Percentiles rank a stretch among this genome's conserved stretches.
phyloP scores from a whole-genome alignment of 139 green algal genomes.

The Chlamydomonas schloesseri region DNA sequence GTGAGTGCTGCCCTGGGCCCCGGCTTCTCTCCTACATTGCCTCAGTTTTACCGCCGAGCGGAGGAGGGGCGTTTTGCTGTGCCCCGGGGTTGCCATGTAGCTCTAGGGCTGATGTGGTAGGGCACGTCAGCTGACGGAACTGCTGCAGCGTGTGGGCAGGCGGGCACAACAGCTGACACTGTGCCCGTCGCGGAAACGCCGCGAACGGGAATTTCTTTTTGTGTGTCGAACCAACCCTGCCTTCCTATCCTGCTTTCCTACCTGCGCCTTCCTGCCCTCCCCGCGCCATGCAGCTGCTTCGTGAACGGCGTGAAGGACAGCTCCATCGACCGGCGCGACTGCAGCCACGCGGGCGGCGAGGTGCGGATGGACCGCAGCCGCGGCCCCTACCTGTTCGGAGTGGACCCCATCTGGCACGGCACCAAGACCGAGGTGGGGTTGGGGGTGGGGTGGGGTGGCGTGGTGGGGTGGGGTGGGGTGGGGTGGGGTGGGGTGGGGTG shows the following conservation, averaged over 20 bases:
- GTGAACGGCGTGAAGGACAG: background rate
- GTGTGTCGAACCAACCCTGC: too few species aligned
- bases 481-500: too few species aligned
- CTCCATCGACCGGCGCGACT: conserved; percentile 49
- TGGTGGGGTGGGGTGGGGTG: background rate
- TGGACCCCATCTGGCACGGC: conserved; percentile 97
- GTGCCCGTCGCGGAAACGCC: too few species aligned
- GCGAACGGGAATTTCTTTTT: too few species aligned
- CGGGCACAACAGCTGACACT: too few species aligned
- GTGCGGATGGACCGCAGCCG: background rate
- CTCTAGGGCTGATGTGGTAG: too few species aligned
- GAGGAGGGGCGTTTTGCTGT: background rate
- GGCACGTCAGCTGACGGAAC: too few species aligned
- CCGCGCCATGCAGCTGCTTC: conserved; percentile 27
- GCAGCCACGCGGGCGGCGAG: conserved; percentile 27
- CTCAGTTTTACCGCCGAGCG: background rate
- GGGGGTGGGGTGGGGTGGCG: background rate
- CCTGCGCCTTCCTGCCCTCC: background rate
- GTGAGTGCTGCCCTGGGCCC: background rate
- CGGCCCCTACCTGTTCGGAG: conserved; percentile 88
- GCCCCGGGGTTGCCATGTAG: too few species aligned
- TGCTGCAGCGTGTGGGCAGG: too few species aligned
- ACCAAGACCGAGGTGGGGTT: conserved; percentile 83
- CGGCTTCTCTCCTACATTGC: too few species aligned
- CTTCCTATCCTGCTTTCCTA: background rate